phyloP scores from a whole-genome alignment of 495 filamentous ascomycete species.

The Tuber borchii region DNA sequence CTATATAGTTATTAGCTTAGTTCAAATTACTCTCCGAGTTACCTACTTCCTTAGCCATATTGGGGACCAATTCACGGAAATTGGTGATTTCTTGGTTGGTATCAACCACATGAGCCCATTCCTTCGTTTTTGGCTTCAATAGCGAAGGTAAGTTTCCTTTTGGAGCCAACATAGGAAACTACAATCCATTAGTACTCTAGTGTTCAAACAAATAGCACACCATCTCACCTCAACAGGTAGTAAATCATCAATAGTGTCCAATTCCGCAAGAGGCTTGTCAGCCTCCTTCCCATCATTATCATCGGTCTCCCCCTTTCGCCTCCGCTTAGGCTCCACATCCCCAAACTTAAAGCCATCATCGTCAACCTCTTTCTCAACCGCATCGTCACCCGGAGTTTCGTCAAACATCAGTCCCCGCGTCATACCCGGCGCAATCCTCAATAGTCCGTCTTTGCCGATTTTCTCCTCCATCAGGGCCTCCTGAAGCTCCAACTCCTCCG shows the following conservation, averaged over 20 bases:
- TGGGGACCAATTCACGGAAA: slow-evolving; percentile 84
- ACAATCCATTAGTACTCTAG: slow-evolving; percentile 12
- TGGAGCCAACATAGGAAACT: slow-evolving; percentile 84
- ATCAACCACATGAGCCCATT: slow-evolving; percentile 98
- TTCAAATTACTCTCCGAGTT: neutral
- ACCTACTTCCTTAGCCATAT: slow-evolving; percentile 71
- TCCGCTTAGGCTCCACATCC: slow-evolving; percentile 53
- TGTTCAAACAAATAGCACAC: neutral
- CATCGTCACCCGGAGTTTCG: slow-evolving; percentile 54
- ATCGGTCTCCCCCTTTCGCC: slow-evolving; percentile 47
- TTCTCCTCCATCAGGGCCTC: slow-evolving; percentile 33
- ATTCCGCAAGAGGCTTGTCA: slow-evolving; percentile 35
- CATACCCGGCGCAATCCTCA: slow-evolving; percentile 80
- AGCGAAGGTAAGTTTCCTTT: slow-evolving; percentile 58
- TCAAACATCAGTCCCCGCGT: slow-evolving; percentile 67
- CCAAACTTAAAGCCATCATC: slow-evolving; percentile 51
- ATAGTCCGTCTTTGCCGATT: slow-evolving; percentile 62
- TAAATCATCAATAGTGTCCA: slow-evolving; percentile 82
- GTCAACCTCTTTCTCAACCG: slow-evolving; percentile 65
- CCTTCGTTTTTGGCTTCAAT: slow-evolving; percentile 61
- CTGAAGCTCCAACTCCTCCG: slow-evolving; percentile 36
- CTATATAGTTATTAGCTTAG: slow-evolving; percentile 19
- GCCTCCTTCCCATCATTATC: slow-evolving; percentile 21
- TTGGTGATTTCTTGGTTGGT: slow-evolving; percentile 84
- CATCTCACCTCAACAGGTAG: slow-evolving; percentile 63